Evolutionary conservation across 2,329 filamentous ascomycete genomes (phyloP).

Genomic region (Seiridium cupressi): DNA sequence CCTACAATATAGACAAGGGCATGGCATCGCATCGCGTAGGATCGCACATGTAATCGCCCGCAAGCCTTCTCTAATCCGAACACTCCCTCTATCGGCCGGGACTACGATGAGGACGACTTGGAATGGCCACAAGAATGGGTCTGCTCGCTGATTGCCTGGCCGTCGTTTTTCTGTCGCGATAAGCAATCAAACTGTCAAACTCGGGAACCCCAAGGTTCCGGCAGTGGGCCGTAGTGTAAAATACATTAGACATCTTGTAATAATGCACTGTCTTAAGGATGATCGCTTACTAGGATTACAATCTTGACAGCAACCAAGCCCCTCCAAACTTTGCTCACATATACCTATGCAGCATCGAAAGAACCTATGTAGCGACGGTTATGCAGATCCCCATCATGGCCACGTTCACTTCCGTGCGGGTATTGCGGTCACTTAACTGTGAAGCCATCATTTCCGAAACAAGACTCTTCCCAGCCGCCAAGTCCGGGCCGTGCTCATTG

Average conservation of each 20-base stretch:
- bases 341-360: no score
- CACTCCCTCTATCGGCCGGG: no score
- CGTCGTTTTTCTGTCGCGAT: not conserved
- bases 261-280: not conserved
- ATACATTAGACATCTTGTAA: not conserved
- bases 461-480: not conserved
- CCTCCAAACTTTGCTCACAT: no score
- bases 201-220: not conserved
- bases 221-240: not conserved
- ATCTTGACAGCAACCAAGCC: not conserved
- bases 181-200: not conserved
- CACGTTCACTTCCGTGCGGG: no score
- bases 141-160: no score
- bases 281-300: not conserved
- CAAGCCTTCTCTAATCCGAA: no score
- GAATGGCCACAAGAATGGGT: no score
- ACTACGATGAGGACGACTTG: no score
- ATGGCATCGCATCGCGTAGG: not conserved
- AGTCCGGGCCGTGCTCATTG: not conserved
- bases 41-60: not conserved
- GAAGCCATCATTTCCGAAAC: not conserved
- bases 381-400: no score
- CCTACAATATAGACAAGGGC: no score
- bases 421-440: not conserved
- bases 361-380: no score